These are phyloP conservation scores for Mrakia frigida DNA, from an alignment of 768 basidiomycete genomes.

Conservation along the genomic window DNA sequence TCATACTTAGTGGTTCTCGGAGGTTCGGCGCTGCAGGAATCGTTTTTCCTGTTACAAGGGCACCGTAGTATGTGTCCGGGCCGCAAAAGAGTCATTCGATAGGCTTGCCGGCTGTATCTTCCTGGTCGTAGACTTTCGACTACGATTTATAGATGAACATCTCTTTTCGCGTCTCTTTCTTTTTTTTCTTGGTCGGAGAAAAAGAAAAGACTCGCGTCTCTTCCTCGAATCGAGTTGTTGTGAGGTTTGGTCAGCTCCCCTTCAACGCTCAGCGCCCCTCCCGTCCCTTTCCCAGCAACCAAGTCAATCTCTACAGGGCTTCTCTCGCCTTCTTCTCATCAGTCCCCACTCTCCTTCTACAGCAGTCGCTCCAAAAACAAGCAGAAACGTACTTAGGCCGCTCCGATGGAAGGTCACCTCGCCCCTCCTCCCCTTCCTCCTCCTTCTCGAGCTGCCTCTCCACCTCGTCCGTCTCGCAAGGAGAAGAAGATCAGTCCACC, in stretches of 20 bases:
- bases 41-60: too few species aligned
- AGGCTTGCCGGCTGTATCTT: too few species aligned
- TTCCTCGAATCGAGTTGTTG: too few species aligned
- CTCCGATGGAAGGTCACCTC: background rate
- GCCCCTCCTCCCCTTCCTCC: background rate
- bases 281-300: background rate
- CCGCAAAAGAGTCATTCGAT: too few species aligned
- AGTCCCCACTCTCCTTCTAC: background rate
- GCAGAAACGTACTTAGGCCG: background rate
- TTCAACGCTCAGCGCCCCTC: background rate
- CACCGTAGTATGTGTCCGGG: too few species aligned
- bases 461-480: conserved; percentile 2
- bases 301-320: background rate
- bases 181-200: background rate
- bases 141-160: too few species aligned
- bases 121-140: too few species aligned
- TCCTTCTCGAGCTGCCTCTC: conserved; percentile 21
- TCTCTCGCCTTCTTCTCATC: background rate
- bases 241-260: background rate
- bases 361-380: background rate
- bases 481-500: conserved; percentile 13
- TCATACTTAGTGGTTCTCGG: too few species aligned
- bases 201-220: background rate
- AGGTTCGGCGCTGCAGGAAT: too few species aligned
- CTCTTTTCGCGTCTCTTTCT: too few species aligned